Evolutionary conservation across 768 basidiomycete species (phyloP).

Genomic region (Hortiboletus campestris): DNA sequence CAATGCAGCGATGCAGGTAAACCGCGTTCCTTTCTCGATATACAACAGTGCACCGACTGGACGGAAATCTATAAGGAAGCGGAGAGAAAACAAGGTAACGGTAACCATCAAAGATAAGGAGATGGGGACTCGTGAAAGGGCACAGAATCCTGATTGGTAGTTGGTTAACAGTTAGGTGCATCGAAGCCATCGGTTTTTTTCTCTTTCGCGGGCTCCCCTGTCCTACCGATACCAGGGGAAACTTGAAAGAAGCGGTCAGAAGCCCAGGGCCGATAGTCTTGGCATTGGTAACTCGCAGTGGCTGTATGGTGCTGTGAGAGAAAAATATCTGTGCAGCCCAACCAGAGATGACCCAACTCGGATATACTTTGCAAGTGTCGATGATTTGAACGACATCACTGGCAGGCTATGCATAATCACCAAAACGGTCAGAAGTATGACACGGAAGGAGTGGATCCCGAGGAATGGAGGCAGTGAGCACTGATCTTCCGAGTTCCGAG

Average conservation of each 20-base stretch:
- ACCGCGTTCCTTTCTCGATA: background rate
- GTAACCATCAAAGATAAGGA: background rate
- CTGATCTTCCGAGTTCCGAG: background rate
- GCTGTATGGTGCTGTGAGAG: too few relatives aligned
- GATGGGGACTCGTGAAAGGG: too few relatives aligned
- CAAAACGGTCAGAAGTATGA: background rate
- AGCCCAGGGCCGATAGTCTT: too few relatives aligned
- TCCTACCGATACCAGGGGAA: too few relatives aligned
- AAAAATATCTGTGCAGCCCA: too few relatives aligned
- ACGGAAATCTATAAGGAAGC: background rate
- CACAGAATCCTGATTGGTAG: background rate
- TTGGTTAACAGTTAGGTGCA: background rate
- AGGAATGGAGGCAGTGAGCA: background rate
- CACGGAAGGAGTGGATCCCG: background rate
- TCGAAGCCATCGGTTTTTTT: background rate
- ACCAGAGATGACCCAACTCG: too few relatives aligned
- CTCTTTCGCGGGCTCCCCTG: too few relatives aligned
- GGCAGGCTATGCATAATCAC: background rate
- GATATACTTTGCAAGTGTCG: too few relatives aligned
- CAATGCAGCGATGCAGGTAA: background rate
- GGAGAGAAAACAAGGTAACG: background rate
- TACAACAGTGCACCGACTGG: constrained; percentile 4
- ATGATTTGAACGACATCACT: background rate
- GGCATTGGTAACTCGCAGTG: too few relatives aligned
- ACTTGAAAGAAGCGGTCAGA: too few relatives aligned